Percentiles rank a stretch among this genome's conserved stretches.
Conservation (phyloP, 305 asterid species). For the Ilex paraguariensis region DNA sequence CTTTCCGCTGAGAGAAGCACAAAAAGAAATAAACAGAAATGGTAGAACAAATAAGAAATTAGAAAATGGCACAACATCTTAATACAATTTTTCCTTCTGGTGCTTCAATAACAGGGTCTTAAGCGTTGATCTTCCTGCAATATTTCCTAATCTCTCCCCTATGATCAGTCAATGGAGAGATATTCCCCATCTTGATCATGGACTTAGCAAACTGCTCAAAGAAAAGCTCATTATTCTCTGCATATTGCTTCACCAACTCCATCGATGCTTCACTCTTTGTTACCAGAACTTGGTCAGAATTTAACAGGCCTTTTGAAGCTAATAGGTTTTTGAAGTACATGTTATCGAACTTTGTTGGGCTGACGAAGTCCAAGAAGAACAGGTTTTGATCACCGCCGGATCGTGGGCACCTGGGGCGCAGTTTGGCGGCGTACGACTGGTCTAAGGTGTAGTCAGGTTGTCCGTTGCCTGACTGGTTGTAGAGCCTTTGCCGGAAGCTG, state of each 20-base stretch:
- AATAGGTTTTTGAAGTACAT: constrained; percentile 72
- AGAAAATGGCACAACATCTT: not conserved
- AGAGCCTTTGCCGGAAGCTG: constrained; percentile 89
- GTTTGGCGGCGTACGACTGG: constrained; percentile 45
- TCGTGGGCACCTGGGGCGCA: constrained; percentile 61
- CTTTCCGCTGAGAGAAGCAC: not conserved
- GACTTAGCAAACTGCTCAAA: constrained; percentile 73
- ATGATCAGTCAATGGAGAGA: constrained; percentile 69
- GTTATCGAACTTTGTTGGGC: constrained; percentile 69
- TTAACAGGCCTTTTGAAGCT: constrained; percentile 70
- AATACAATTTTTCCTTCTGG: not conserved
- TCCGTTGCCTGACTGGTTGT: constrained; percentile 68
- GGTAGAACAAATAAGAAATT: not conserved
- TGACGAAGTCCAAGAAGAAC: constrained; percentile 46
- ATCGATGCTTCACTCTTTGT: constrained; percentile 52
- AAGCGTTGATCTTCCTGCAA: constrained; percentile 57
- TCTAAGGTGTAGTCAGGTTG: constrained; percentile 58
- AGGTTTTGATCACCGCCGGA: constrained; percentile 87
- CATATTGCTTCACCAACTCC: constrained; percentile 66
- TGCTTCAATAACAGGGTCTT: too few species aligned
- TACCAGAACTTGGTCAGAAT: constrained; percentile 70
- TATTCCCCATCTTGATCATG: constrained; percentile 81
- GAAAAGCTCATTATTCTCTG: constrained; percentile 46
- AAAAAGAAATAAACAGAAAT: not conserved
- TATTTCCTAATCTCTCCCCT: constrained; percentile 68